phyloP scores from a whole-genome alignment of 164 flowering plant species.

The Aristolochia contorta region DNA sequence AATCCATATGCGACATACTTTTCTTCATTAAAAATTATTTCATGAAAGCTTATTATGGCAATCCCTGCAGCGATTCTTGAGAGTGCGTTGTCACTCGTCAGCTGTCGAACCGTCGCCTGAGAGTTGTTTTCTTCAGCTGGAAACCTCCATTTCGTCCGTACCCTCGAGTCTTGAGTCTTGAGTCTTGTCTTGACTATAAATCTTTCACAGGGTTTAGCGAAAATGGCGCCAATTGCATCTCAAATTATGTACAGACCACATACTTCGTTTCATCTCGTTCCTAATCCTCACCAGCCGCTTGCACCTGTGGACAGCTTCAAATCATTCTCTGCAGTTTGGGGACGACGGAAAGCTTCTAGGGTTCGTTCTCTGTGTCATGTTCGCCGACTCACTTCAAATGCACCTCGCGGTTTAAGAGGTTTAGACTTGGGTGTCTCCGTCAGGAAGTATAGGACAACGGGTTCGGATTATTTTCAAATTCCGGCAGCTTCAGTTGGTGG shows the following conservation, averaged over 20 bases:
- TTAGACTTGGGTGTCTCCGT: constrained; percentile 13
- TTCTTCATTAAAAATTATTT: no score
- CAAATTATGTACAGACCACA: constrained; percentile 18
- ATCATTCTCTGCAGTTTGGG: constrained; percentile 9
- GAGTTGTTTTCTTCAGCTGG: neutral
- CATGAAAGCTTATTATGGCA: no score
- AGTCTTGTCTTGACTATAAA: no score
- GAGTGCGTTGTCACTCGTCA: no score
- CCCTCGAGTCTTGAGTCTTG: no score
- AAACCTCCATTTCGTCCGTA: neutral
- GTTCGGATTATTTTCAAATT: constrained; percentile 20
- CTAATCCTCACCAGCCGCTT: constrained; percentile 15
- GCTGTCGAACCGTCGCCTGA: no score
- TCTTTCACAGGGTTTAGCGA: neutral
- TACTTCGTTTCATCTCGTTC: constrained; percentile 10
- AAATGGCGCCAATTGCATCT: constrained; percentile 21
- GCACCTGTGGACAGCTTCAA: constrained; percentile 5
- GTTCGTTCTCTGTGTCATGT: constrained; percentile 8
- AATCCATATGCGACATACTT: no score
- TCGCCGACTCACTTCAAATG: constrained; percentile 6
- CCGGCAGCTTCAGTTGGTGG: constrained; percentile 38
- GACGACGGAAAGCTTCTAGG: constrained; percentile 5
- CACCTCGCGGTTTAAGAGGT: constrained; percentile 7
- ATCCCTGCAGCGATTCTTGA: no score
- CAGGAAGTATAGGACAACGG: constrained; percentile 9